Base-by-base conservation (phyloP, 1,284 basidiomycete genomes). In the Afroboletus lepidellus region DNA sequence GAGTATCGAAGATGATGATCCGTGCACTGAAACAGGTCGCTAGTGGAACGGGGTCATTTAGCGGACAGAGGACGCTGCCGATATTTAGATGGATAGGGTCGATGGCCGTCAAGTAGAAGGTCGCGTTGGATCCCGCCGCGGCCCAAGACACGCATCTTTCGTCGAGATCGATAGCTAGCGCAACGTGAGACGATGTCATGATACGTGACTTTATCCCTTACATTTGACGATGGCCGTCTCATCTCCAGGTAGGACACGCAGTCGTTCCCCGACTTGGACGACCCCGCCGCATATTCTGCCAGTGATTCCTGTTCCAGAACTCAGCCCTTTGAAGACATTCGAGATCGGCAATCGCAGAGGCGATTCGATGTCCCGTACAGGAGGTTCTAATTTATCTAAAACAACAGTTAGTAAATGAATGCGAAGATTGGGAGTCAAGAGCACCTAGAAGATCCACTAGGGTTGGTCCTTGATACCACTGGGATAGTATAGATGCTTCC, bases 1-100 rank as follows among this genome's bases (percentile, higher is more conserved):
- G 81, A 7, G 95, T 83, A 67, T 98, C 95, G 67, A 99, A 99
- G 2, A 98, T 84, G 48, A 99, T 90, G 58, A 99, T 85, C 57
- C 94, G 85, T 1, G 94, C 94, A 1, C 78, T 82, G 69, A 98
- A 96, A 6, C 76, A 74, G 2, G 82, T 83, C 1, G 84, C 87
- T 16, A 98, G 76, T 2, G 89, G 90, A 9, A 96, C 84, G 34
- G 80, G 70, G 48, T 87, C 77, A 3, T 74, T 74, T 0, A 81
- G 82, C 2, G 90, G 83, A 65, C 96, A 98, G 1, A 99, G 77
- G 4, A 99, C 90, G 33, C 83, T 90, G 18, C 96, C 96, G 52
- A 98, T 89, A 55, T 77, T 83, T 30, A 99, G 76, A 60, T 97
- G 85, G 43, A 93, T 84, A 5, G 90, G 82, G 63, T 99, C 97